Conservation (phyloP, 371 early-diverging fungal genomes). For the Circinella minor region DNA sequence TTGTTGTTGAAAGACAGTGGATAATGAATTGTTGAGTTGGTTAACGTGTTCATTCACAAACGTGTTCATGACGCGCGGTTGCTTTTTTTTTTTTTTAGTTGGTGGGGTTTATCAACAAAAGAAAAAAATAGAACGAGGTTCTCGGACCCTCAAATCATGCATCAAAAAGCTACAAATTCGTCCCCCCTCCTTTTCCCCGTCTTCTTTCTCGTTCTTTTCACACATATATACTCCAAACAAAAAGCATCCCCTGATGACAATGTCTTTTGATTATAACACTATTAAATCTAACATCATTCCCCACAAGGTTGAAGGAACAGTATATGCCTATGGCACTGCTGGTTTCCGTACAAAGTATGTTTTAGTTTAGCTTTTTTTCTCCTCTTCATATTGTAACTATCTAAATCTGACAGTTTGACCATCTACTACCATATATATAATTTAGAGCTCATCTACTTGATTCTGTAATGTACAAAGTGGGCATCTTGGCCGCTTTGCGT, state of each 20-base stretch:
- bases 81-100: not conserved
- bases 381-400: not conserved
- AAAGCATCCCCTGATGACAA: slow-evolving; percentile 18
- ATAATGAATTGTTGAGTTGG: slow-evolving; percentile 18
- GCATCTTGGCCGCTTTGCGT: slow-evolving; percentile 91
- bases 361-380: not conserved
- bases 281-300: slow-evolving; percentile 42
- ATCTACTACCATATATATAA: not conserved
- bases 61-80: slow-evolving; percentile 19
- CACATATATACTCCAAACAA: no score
- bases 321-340: slow-evolving; percentile 94
- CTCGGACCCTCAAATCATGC: not conserved
- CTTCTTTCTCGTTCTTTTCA: not conserved
- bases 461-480: slow-evolving; percentile 95
- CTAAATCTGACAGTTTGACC: slow-evolving; percentile 7
- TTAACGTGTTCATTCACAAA: slow-evolving; percentile 30
- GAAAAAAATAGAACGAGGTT: not conserved
- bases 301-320: slow-evolving; percentile 36
- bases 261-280: slow-evolving; percentile 34
- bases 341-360: slow-evolving; percentile 93
- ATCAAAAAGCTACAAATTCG: not conserved
- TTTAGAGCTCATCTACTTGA: slow-evolving; percentile 80
- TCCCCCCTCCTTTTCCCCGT: slow-evolving; percentile 3
- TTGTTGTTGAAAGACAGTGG: slow-evolving; percentile 15
- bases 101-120: not conserved